Evolutionary conservation across 2,329 filamentous ascomycete genomes (phyloP), one percentile per base, ranked within the genome.

Genomic region (Exophiala xenobiotica): DNA sequence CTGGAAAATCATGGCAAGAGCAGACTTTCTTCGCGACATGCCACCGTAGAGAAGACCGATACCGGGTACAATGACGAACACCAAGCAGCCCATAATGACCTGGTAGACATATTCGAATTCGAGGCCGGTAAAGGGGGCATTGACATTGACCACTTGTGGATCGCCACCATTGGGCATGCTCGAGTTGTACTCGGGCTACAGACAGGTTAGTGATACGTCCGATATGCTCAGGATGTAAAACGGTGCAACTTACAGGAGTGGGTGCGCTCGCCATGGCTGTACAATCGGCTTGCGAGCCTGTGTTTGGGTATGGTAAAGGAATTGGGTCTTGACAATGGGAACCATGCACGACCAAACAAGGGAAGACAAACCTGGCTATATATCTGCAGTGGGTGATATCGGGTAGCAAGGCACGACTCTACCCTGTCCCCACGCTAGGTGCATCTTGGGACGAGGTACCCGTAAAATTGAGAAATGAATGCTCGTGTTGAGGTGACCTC

Each of bases 21-120:
- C 78, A 11, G 80, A 83, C 68, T 85, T 86, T 57, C 81, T 73
- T 26, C 81, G 75, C 4, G 81, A 77, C 22, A 86, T 74, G 47
- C 83, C 83, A 50, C 80, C 78, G 67, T 86, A 86, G 1, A 86
- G 70, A 6, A 86, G 73, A 41, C 82, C 82, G 58, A 86, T 82
- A 16, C 82, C 83, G 0, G 83, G 83, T 50, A 85, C 82, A 63
- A 86, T 86, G 44, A 85, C 67, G 77, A 80, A 86, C 47, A 85
- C 82, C 47, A 86, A 73, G 65, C 79, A 82, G 11, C 70, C 73
- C 64, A 80, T 83, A 59, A 82, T 72, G 48, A 80, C 65, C 41
- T 82, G 72, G 62, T 83, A 86, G 31, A 75, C 74, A 65, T 84
- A 83, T 62, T 85, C 76, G 67, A 74, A 83, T 63, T 85, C 81